Evolutionary conservation across 805 yeast species (phyloP).

Genomic region (Candida rishiriensis): DNA sequence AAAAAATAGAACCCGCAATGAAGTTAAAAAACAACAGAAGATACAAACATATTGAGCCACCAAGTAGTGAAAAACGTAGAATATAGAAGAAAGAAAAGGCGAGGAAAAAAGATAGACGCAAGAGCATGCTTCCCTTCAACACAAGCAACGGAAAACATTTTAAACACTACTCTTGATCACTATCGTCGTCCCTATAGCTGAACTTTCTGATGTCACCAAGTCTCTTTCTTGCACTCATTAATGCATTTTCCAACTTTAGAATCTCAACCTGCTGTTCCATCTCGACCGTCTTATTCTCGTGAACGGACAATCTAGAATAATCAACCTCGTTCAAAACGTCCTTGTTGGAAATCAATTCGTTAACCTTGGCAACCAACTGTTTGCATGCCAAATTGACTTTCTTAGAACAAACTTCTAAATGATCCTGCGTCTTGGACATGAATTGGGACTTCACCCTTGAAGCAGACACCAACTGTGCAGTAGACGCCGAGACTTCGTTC

Average conservation of each 20-base stretch:
- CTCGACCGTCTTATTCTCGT: conserved; percentile 79
- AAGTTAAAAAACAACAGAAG: too few relatives aligned
- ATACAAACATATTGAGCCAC: too few relatives aligned
- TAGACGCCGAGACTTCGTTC: conserved; percentile 86
- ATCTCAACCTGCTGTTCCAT: conserved; percentile 95
- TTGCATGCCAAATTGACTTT: conserved; percentile 75
- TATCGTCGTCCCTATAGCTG: conserved; percentile 65
- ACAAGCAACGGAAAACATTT: too few relatives aligned
- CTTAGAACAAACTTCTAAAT: conserved; percentile 63
- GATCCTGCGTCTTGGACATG: conserved; percentile 71
- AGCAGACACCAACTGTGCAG: conserved; percentile 89
- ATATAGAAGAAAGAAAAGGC: too few relatives aligned
- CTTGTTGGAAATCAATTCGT: conserved; percentile 17
- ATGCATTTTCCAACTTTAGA: conserved; percentile 71
- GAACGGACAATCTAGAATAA: conserved; percentile 61
- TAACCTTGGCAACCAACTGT: conserved; percentile 60
- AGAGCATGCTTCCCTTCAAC: too few relatives aligned
- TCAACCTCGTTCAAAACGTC: conserved; percentile 45
- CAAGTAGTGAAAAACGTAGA: too few relatives aligned
- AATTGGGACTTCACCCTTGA: conserved; percentile 80
- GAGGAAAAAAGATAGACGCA: too few relatives aligned
- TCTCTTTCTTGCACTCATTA: conserved; percentile 69
- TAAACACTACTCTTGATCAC: too few relatives aligned
- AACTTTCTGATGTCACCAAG: conserved; percentile 80
- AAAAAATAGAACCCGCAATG: too few relatives aligned